These are phyloP conservation scores for Rhizophora apiculata DNA, from an alignment of 345 rosid species.

Conservation along the genomic window DNA sequence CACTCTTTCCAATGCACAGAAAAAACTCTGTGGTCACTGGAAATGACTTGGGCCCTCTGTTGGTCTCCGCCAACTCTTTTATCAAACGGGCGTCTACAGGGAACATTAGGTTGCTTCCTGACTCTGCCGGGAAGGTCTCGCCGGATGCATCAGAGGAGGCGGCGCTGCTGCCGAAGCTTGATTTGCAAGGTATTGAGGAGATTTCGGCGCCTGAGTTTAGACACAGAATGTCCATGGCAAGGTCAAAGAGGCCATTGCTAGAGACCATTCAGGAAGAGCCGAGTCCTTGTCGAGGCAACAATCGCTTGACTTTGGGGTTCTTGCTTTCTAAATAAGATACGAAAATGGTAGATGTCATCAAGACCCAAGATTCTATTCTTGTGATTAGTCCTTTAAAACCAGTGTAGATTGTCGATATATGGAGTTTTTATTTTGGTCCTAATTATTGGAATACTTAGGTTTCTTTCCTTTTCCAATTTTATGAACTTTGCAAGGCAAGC, in stretches of 20 bases:
- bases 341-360: too few relatives aligned
- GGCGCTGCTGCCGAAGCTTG: conserved; percentile 13
- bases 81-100: neutral
- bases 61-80: neutral
- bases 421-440: too few relatives aligned
- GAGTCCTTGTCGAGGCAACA: neutral
- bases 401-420: too few relatives aligned
- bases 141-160: neutral
- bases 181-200: conserved; percentile 23
- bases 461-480: too few relatives aligned
- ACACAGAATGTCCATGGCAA: conserved; percentile 19
- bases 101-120: conserved; percentile 1
- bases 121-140: neutral
- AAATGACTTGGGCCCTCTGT: neutral
- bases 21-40: conserved; percentile 15
- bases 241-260: conserved; percentile 25
- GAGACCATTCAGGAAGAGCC: conserved; percentile 22
- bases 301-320: too few relatives aligned
- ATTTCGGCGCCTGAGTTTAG: conserved; percentile 14
- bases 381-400: too few relatives aligned
- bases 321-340: too few relatives aligned
- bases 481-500: too few relatives aligned
- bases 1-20: conserved; percentile 18
- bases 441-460: too few relatives aligned
- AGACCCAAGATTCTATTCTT: too few relatives aligned